Conservation (phyloP, 2,329 filamentous ascomycete species). For the Elsinoe australis region DNA sequence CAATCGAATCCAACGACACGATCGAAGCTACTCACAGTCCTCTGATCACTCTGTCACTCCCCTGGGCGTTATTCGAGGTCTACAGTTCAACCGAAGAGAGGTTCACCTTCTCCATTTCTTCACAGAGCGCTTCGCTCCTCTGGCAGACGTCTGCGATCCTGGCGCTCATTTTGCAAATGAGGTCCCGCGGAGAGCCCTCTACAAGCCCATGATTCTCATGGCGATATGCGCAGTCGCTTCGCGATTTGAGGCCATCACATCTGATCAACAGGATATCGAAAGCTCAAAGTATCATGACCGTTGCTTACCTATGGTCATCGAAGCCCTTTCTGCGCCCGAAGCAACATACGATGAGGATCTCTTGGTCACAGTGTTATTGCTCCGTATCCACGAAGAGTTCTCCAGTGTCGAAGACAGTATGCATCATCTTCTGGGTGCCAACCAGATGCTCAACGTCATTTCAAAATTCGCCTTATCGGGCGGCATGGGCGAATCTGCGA, state of each 20-base stretch:
- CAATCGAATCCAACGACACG: neutral
- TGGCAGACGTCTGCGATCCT: constrained; percentile 32
- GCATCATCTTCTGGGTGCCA: constrained; percentile 35
- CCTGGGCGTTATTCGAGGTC: constrained; percentile 8
- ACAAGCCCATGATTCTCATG: constrained; percentile 29
- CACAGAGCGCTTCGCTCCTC: constrained; percentile 31
- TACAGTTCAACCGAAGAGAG: constrained; percentile 22
- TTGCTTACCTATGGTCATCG: constrained; percentile 32
- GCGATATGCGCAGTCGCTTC: constrained; percentile 32
- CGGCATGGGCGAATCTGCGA: constrained; percentile 35
- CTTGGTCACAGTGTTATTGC: constrained; percentile 30
- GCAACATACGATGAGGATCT: constrained; percentile 28
- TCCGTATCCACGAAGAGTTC: constrained; percentile 33
- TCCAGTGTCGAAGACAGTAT: constrained; percentile 28
- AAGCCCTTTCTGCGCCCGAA: constrained; percentile 26
- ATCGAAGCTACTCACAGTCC: neutral
- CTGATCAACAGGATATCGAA: constrained; percentile 25
- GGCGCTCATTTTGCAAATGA: constrained; percentile 30
- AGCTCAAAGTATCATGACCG: constrained; percentile 30
- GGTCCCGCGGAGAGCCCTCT: constrained; percentile 28
- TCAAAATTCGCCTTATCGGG: constrained; percentile 35
- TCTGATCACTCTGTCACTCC: neutral
- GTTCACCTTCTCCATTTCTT: constrained; percentile 25
- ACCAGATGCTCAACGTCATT: constrained; percentile 34
- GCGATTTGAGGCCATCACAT: constrained; percentile 28